Evolutionary conservation across 148 eudicot genomes (phyloP), one percentile per base, ranked within the genome.

Genomic region (Nyssa sinensis): DNA sequence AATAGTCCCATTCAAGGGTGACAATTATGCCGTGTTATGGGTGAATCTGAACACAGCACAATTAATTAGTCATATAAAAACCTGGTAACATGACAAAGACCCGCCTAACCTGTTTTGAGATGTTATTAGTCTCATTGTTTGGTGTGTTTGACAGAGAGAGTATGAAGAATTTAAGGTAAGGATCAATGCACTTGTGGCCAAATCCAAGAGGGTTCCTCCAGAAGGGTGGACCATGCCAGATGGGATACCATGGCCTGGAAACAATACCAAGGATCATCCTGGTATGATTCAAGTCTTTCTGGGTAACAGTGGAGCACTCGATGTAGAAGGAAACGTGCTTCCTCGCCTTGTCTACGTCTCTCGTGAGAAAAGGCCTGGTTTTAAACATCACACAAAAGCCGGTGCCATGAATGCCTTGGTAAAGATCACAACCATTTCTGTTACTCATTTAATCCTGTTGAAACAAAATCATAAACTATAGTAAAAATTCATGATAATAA

Each of bases 321-420:
- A 95, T 84, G 86, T 74, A 5, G 99, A 95, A 80, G 99, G 99
- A 76, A 87, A 95, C 67, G 97, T 92, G 83, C 99, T 95, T 59
- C 99, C 99, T 60, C 96, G 98, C 60, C 87, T 93, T 72, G 98
- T 93, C 68, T 93, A 93, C 65, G 98, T 93, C 70, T 93, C 98
- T 69, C 98, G 98, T 90, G 99, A 95, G 79, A 95, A 95, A 78
- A 89, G 99, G 82, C 99, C 99, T 7, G 97, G 99, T 31, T 95
- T 92, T 80, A 96, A 92, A 84, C 99, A 95, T 89, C 99, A 95
- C 80, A 95, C 92, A 73, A 95, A 95, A 77, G 99, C 99, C 31
- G 99, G 99, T 79, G 99, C 99, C 39, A 95, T 95, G 99, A 95
- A 95, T 86, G 91, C 97, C 58, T 88, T 95, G 96, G 99, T 95